phyloP scores from a whole-genome alignment of 768 basidiomycete species.

The Coprinopsis cinerea region DNA sequence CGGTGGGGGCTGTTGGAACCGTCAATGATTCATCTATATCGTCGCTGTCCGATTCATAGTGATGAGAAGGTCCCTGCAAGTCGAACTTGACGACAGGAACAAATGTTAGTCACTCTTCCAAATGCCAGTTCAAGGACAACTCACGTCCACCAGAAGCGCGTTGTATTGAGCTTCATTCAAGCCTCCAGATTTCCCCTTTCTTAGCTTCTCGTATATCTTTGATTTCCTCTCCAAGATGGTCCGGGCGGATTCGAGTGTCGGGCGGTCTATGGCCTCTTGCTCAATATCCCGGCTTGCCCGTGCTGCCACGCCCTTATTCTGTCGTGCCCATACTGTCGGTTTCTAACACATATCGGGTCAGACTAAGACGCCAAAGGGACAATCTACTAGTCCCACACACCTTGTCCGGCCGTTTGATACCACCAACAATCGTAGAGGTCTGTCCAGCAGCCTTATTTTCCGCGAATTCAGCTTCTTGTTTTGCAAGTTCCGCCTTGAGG shows the following conservation, averaged over 20 bases:
- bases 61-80: constrained; percentile 39
- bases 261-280: constrained; percentile 60
- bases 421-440: constrained; percentile 48
- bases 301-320: constrained; percentile 66
- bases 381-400: constrained; percentile 28
- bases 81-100: constrained; percentile 49
- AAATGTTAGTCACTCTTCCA: not conserved
- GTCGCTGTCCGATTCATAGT: constrained; percentile 64
- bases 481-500: constrained; percentile 67
- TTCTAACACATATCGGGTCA: constrained; percentile 58
- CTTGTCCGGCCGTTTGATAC: constrained; percentile 65
- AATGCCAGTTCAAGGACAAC: not conserved
- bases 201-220: constrained; percentile 72
- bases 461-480: constrained; percentile 52
- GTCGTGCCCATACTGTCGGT: constrained; percentile 68
- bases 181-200: constrained; percentile 74
- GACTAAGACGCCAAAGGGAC: not conserved
- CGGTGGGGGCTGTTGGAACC: constrained; percentile 45
- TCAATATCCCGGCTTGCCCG: constrained; percentile 67
- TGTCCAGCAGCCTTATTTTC: constrained; percentile 57
- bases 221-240: constrained; percentile 73
- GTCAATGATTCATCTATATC: constrained; percentile 75
- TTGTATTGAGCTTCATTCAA: constrained; percentile 71
- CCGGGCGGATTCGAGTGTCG: constrained; percentile 67
- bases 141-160: constrained; percentile 73